Percentiles rank a stretch among this genome's conserved stretches.
These are phyloP conservation scores for Pyrenochaeta sp. DNA, from an alignment of 2,329 filamentous ascomycete species.

Conservation along the genomic window DNA sequence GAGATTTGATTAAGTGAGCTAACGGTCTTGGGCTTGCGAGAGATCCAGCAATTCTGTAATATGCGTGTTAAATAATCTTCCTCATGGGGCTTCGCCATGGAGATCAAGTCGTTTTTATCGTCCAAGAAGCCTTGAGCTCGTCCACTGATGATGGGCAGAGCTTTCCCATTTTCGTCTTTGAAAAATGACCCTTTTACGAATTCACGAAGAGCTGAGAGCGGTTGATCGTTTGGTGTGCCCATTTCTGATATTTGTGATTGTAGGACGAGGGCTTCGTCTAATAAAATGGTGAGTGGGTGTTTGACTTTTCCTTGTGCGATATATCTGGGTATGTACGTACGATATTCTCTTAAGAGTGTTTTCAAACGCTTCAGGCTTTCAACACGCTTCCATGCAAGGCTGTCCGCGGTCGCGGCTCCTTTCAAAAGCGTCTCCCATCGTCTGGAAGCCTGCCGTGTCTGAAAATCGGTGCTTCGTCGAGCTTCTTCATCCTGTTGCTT, in stretches of 20 bases:
- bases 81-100: conserved; percentile 1
- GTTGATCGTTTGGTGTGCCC: not conserved
- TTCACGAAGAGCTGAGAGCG: conserved; percentile 1
- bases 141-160: conserved; percentile 7
- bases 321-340: not conserved
- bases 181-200: conserved; percentile 2
- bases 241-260: conserved; percentile 5
- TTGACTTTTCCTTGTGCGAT: too few species aligned
- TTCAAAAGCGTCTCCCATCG: conserved; percentile 8
- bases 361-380: conserved; percentile 3
- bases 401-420: not conserved
- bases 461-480: not conserved
- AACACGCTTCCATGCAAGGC: not conserved
- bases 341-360: conserved; percentile 2
- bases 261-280: not conserved
- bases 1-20: conserved; percentile 3
- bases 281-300: not conserved
- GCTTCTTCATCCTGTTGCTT: conserved; percentile 4
- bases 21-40: conserved; percentile 2
- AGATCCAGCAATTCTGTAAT: conserved; percentile 19
- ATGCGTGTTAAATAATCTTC: conserved; percentile 19
- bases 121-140: conserved; percentile 5
- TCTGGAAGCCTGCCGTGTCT: not conserved
- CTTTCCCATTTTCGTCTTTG: not conserved
- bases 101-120: conserved; percentile 4